phyloP scores from a whole-genome alignment of 164 flowering plant species.

The Kalanchoe fedtschenkoi region DNA sequence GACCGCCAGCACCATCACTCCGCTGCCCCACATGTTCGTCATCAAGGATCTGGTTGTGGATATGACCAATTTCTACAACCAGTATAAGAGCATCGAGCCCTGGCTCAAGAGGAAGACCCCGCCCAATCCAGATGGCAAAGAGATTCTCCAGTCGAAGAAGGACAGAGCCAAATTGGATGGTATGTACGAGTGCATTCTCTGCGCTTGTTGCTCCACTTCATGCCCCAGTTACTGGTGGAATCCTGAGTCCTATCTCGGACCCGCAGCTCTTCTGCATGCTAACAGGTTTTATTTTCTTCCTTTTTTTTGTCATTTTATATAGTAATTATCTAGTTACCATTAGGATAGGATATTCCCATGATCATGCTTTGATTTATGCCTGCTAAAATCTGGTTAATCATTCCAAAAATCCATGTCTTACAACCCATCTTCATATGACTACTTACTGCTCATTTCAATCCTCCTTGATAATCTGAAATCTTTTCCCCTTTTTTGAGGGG shows the following conservation, averaged over 20 bases:
- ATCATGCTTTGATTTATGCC: not conserved
- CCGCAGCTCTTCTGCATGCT: constrained; percentile 96
- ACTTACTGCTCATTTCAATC: not conserved
- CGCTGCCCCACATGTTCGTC: constrained; percentile 97
- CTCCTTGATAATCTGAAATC: not conserved
- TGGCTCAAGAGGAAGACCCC: constrained; percentile 92
- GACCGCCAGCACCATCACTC: constrained; percentile 44
- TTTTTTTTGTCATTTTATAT: not conserved
- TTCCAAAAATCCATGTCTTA: not conserved
- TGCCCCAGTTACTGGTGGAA: constrained; percentile 99
- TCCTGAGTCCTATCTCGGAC: constrained; percentile 90
- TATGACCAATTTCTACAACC: constrained; percentile 94
- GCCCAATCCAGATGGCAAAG: constrained; percentile 48
- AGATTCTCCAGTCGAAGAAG: constrained; percentile 76
- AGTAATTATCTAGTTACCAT: too few species aligned
- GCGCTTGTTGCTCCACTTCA: constrained; percentile 93
- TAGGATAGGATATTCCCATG: not conserved
- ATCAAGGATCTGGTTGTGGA: constrained; percentile 96
- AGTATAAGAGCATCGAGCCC: constrained; percentile 98
- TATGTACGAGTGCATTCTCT: constrained; percentile 95
- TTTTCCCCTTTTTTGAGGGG: too few species aligned
- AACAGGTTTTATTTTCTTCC: constrained; percentile 38
- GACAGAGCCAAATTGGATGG: constrained; percentile 92
- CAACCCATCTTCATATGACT: too few species aligned
- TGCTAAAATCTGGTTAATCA: not conserved